Evolutionary conservation across 768 basidiomycete genomes (phyloP).

Genomic region (Agaricus bisporus): DNA sequence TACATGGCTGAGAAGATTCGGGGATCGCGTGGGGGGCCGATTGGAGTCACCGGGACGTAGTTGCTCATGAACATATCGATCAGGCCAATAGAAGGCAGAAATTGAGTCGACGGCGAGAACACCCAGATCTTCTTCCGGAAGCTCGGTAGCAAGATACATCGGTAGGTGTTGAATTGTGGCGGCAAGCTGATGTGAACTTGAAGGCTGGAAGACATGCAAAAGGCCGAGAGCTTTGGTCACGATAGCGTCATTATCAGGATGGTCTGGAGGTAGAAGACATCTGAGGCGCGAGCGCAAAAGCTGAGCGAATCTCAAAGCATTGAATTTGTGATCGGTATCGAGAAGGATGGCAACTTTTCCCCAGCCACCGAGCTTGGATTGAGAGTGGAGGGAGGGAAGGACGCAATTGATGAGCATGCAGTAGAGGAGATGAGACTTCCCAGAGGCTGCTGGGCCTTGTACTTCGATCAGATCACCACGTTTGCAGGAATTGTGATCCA

Average conservation of each 20-base stretch:
- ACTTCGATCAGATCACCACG: conserved; percentile 70
- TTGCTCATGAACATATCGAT: conserved; percentile 61
- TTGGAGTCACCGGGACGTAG: conserved; percentile 20
- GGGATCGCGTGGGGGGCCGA: conserved; percentile 10
- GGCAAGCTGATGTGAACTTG: conserved; percentile 63
- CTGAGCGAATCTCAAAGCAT: conserved; percentile 43
- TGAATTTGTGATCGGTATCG: conserved; percentile 67
- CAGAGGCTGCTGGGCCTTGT: conserved; percentile 67
- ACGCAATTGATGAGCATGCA: conserved; percentile 56
- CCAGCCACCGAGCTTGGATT: conserved; percentile 46
- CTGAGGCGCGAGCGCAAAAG: conserved; percentile 46
- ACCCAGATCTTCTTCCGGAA: conserved; percentile 52
- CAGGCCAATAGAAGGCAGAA: conserved; percentile 73
- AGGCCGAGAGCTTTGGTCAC: conserved; percentile 33
- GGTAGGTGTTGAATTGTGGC: conserved; percentile 56
- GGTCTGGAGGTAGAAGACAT: conserved; percentile 20
- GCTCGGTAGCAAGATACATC: conserved; percentile 39
- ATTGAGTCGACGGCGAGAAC: conserved; percentile 72
- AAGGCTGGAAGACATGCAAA: conserved; percentile 66
- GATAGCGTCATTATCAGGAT: conserved; percentile 10
- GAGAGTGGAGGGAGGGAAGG: conserved; percentile 33
- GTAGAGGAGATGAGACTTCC: conserved; percentile 77
- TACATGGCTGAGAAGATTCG: conserved; percentile 32
- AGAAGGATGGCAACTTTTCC: conserved; percentile 59
- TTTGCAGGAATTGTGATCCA: conserved; percentile 16